Percentiles rank a stretch among this genome's conserved stretches.
These are phyloP conservation scores for Aspergillus bertholletiae DNA, from an alignment of 495 filamentous ascomycete genomes.

Conservation along the genomic window DNA sequence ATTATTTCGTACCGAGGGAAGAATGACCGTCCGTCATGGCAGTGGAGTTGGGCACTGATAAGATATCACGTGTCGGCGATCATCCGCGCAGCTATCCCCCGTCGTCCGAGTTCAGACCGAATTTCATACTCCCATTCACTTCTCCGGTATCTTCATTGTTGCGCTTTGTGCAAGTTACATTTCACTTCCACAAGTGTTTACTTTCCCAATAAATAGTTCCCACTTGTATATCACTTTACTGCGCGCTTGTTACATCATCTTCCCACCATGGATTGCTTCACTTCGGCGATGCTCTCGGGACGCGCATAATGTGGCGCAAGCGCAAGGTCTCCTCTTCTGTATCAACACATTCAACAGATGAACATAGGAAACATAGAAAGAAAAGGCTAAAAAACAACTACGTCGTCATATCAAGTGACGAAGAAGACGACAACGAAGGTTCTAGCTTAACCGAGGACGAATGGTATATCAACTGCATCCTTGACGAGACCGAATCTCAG, in stretches of 20 bases:
- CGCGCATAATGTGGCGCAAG: constrained; percentile 26
- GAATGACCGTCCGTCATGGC: background rate
- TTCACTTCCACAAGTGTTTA: background rate
- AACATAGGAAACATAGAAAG: constrained; percentile 4
- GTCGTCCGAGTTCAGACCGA: constrained; percentile 8
- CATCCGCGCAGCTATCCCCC: constrained; percentile 16
- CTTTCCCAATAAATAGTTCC: background rate
- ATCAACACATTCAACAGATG: constrained; percentile 8
- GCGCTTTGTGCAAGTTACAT: background rate
- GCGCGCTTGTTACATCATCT: background rate
- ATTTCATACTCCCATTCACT: constrained; percentile 6
- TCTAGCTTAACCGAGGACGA: constrained; percentile 21
- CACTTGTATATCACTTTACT: background rate
- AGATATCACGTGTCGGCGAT: constrained; percentile 20
- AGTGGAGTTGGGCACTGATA: constrained; percentile 12
- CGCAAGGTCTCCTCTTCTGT: constrained; percentile 14
- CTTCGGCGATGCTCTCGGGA: constrained; percentile 9
- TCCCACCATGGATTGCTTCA: constrained; percentile 16
- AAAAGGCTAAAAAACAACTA: constrained; percentile 6
- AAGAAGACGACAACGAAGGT: constrained; percentile 13
- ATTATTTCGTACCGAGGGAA: background rate
- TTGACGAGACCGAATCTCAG: constrained; percentile 34
- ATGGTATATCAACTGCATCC: constrained; percentile 36
- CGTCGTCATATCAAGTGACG: constrained; percentile 12
- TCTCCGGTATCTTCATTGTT: background rate